Base-by-base conservation (phyloP, 345 rosid genomes). In the Brassica incana region DNA sequence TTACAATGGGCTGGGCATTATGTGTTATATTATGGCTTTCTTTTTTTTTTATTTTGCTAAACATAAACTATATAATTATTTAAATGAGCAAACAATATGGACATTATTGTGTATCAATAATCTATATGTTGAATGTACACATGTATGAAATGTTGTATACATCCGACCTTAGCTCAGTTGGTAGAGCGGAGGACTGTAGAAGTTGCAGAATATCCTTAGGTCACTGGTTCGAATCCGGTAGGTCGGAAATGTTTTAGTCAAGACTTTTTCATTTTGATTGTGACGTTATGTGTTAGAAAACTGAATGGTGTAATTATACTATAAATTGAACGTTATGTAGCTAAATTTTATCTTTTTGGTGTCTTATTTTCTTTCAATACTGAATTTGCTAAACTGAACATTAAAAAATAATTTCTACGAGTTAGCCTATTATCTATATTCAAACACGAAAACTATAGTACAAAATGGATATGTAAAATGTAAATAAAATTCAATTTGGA, bases 101-200 rank as follows among this genome's bases (percentile, higher is more conserved):
- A 43, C 11, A 43, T 10, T 43, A 1, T 43, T 43, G 14, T 43
- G 32, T 29, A 29, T 29, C 32, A 29, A 29, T 29, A 29, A 3
- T 29, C 32, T 29, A 3, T 29, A 29, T 29, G 32, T 29, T 3
- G 32, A 29, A 29, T 54, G 10, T 16, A 18, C 29, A 8, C 62
- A 58, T 18, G 62, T 8, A 8, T 20, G 29, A 58, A 58, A 8
- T 18, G 10, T 58, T 23, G 3, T 58, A 58, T 20, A 58, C 10
- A 29, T 29, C 38, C 10, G 92, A 89, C 92, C 91, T 90, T 90
- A 89, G 94, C 97, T 94, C 88, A 90, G 94, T 86, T 94, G 94
- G 93, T 60, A 94, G 92, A 88, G 97, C 93, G 89, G 98, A 92
- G 97, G 97, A 92, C 93, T 90, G 94, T 94, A 94, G 92, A 88